phyloP scores from a whole-genome alignment of 208 protist species.

The Giardia duodenalis region DNA sequence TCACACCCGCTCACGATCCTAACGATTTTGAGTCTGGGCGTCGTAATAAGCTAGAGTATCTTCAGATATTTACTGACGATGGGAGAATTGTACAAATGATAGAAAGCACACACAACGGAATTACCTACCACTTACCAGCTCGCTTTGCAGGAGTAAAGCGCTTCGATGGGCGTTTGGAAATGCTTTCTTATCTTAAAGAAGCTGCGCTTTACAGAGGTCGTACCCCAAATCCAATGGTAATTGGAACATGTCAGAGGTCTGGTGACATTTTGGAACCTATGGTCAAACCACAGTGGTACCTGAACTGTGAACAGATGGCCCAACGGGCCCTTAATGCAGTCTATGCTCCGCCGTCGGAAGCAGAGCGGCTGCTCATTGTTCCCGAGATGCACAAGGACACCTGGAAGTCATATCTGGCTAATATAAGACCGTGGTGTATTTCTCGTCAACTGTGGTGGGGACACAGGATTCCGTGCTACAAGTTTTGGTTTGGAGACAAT shows the following conservation, averaged over 20 bases:
- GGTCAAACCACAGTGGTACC: constrained; percentile 97
- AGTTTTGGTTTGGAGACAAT: constrained; percentile 46
- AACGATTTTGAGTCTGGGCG: constrained; percentile 94
- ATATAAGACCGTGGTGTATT: constrained; percentile 69
- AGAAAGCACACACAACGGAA: neutral
- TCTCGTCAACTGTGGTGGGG: constrained; percentile 99
- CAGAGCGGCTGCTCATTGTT: constrained; percentile 71
- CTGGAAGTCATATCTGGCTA: constrained; percentile 66
- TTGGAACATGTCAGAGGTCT: constrained; percentile 82
- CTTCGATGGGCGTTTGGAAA: constrained; percentile 69
- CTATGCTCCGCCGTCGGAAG: constrained; percentile 36
- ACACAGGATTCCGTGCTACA: constrained; percentile 96
- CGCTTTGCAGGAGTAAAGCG: constrained; percentile 65
- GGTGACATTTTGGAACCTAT: constrained; percentile 94
- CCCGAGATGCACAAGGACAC: constrained; percentile 65
- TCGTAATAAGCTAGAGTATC: constrained; percentile 72
- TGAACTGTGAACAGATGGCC: constrained; percentile 68
- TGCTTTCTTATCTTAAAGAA: constrained; percentile 65
- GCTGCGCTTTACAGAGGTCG: constrained; percentile 67
- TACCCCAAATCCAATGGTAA: constrained; percentile 62
- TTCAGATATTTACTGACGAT: constrained; percentile 82
- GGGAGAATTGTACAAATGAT: constrained; percentile 49
- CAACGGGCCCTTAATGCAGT: constrained; percentile 46
- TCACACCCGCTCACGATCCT: constrained; percentile 98
- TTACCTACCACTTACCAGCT: constrained; percentile 11